Evolutionary conservation across 352 stramenopile genomes (phyloP), one percentile per base, ranked within the genome.

Genomic region (Aphanomyces euteiches): DNA sequence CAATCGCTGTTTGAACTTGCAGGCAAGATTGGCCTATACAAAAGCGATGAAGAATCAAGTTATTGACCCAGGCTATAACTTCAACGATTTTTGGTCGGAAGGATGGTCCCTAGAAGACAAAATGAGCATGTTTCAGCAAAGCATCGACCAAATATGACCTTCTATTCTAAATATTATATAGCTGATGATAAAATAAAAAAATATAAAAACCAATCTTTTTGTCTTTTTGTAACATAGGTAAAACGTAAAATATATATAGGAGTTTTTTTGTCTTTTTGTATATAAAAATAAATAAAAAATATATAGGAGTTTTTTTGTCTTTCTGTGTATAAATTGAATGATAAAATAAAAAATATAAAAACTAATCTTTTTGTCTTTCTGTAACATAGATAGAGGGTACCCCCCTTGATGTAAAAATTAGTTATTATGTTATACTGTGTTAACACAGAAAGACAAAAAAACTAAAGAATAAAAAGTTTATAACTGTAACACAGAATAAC

Each of bases 131-230:
- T 48, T 48, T 48, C 43, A 48, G 43, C 43, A 48, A 48, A 48
- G 43, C 43, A 48, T 48, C 43, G 43, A 48, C 43, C 43, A 48
- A 48, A 48, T 48, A 48, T 48, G 43, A 48, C 43, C 43, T 48
- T 48, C 43, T 48, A 48, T 48, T 48, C 43, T 48, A 48, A 48
- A 48, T 48, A 48, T 48, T 48, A 48, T 48, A 48, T 48, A 15
- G 15, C 43, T 48, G 43, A 48, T 48, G 43, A 48, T n/a, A n/a
- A n/a, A n/a, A n/a, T 28, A 28, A 28, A 28, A 28, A 28, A 2
- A 28, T 28, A 28, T 28, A 28, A 28, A 28, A 28, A 28, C 28
- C 28, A 28, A 28, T 28, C 28, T 28, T 28, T 28, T 28, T 28
- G 28, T n/a, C n/a, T n/a, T n/a, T n/a, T n/a, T n/a, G n/a, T n/a